Evolutionary conservation across 257 asterid species (phyloP), one percentile per base, ranked within the genome.

Genomic region (Osmanthus fragrans): DNA sequence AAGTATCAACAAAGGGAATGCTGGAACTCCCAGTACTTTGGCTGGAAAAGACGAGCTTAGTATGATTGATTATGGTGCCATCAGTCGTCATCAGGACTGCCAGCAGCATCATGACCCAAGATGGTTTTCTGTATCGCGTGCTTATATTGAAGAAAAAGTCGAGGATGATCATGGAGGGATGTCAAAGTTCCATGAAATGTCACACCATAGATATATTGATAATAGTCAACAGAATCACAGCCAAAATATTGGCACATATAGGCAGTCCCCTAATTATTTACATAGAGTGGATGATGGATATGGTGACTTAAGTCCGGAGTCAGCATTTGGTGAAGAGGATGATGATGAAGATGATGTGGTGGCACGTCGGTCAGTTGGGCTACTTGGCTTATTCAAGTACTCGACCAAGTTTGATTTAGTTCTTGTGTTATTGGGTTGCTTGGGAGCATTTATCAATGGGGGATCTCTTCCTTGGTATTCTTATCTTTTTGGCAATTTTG

Each of bases 381-480:
- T 93, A 21, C 79, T 91, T 9, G 84, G 90, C 73, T 81, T 93
- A 81, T 93, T 93, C 64, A 91, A 90, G 83, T 93, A 93, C 73
- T 82, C 98, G 10, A 89, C 89, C 34, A 89, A 81, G 83, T 77
- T 89, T 42, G 98, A 93, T 81, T 58, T 89, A 34, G 11, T 93
- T 30, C 87, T 93, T 7, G 88, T 93, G 58, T 45, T 90, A 37
- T 86, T 93, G 66, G 98, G 98, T 60, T 85, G 93, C 74, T 40
- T 91, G 18, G 97, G 98, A 77, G 97, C 97, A 79, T 56, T 93
- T 0, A 87, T 93, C 78, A 90, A 91, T 66, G 98, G 98, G 65
- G 98, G 98, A 42, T 90, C 98, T 29, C 94, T 93, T 71, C 97
- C 97, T 81, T 93, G 97, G 96, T 93, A 93, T 80, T 93, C 97